A percentile compares a stretch with the other conserved stretches of the same genome.
Evolutionary conservation across 306 rosid species (phyloP).

Genomic region (Corylus avellana): DNA sequence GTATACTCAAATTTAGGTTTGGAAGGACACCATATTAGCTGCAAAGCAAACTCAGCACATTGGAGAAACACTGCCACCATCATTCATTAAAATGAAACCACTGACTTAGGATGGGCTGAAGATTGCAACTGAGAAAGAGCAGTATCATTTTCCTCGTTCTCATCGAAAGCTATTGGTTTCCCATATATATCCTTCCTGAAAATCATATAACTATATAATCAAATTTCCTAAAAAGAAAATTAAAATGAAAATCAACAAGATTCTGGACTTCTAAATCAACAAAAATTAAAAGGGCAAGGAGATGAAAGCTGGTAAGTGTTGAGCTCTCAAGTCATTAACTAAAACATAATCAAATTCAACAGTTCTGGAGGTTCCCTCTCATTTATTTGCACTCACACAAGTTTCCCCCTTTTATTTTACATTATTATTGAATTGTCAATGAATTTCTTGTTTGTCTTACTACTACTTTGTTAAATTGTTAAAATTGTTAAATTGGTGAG

Average conservation of each 20-base stretch:
- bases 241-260: background rate
- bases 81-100: conserved; percentile 53
- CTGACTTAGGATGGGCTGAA: conserved; percentile 54
- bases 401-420: background rate
- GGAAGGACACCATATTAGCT: conserved; percentile 12
- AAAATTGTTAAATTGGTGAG: background rate
- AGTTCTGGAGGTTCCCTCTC: background rate
- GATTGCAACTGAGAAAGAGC: conserved; percentile 55
- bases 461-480: too few species aligned
- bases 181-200: conserved; percentile 67
- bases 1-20: conserved; percentile 22
- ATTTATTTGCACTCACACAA: background rate
- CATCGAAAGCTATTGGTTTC: conserved; percentile 60
- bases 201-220: background rate
- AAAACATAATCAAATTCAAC: background rate
- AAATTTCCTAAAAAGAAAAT: background rate
- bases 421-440: background rate
- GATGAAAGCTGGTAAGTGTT: background rate
- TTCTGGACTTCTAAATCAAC: background rate
- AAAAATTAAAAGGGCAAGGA: background rate
- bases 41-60: conserved; percentile 20
- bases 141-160: conserved; percentile 69
- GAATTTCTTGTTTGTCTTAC: background rate
- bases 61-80: conserved; percentile 7
- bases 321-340: background rate